phyloP scores from a whole-genome alignment of 768 basidiomycete species.

The Russula griseocarnosa region DNA sequence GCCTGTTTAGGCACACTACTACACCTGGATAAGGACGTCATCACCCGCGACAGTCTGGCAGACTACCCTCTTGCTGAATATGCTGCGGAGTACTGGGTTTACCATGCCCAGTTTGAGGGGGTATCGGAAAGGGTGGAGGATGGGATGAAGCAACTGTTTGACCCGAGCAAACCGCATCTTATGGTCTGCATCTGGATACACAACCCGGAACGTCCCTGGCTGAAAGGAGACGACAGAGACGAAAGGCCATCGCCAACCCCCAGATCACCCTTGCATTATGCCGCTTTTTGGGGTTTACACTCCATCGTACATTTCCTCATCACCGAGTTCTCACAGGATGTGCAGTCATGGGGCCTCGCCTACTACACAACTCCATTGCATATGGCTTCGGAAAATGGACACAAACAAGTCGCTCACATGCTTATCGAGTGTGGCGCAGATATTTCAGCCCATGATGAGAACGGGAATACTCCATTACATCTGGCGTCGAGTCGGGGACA shows the following conservation, averaged over 20 bases:
- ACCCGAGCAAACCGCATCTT: background rate
- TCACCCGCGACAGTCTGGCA: background rate
- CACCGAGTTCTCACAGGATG: too few species aligned
- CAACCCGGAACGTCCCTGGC: background rate
- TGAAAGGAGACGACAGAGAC: background rate
- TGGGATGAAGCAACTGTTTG: background rate
- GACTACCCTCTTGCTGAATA: background rate
- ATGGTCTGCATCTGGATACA: background rate
- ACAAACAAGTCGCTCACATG: background rate
- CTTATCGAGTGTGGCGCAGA: background rate
- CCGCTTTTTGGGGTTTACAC: background rate
- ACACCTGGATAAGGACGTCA: background rate
- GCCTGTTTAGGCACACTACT: background rate
- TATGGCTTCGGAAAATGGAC: background rate
- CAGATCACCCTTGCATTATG: background rate
- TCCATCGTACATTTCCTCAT: too few species aligned
- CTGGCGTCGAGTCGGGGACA: too few species aligned
- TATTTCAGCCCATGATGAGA: background rate
- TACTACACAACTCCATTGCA: background rate
- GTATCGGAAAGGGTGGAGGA: too few species aligned
- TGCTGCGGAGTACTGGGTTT: background rate
- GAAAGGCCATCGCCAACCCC: background rate
- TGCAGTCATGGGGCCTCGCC: background rate
- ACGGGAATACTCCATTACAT: too few species aligned
- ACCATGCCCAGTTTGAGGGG: background rate